Conservation (phyloP, 2,329 filamentous ascomycete species). For the Paecilomyces sp. region DNA sequence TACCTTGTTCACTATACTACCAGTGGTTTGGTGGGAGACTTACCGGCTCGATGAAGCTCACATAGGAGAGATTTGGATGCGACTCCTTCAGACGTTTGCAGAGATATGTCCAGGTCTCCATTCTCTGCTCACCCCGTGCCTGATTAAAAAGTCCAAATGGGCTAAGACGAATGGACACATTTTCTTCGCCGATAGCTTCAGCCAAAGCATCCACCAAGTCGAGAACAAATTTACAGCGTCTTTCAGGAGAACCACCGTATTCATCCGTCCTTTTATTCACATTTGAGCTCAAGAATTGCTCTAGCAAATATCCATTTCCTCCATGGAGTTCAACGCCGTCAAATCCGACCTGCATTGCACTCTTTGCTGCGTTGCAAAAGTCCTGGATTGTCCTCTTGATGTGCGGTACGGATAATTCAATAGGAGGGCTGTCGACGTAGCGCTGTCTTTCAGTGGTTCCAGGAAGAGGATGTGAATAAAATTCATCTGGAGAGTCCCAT, state of each 20-base stretch:
- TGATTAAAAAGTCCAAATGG: conserved; percentile 49
- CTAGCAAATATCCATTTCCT: conserved; percentile 46
- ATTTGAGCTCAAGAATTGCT: conserved; percentile 46
- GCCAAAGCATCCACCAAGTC: conserved; percentile 46
- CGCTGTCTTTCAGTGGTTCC: conserved; percentile 27
- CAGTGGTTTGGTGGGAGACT: conserved; percentile 3
- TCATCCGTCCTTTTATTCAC: conserved; percentile 44
- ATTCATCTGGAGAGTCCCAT: conserved; percentile 39
- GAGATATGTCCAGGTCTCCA: conserved; percentile 48
- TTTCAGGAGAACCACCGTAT: conserved; percentile 46
- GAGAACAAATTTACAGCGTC: conserved; percentile 49
- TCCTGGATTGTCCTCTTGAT: conserved; percentile 38
- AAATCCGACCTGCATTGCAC: conserved; percentile 50
- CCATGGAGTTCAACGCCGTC: conserved; percentile 47
- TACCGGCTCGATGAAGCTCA: conserved; percentile 49
- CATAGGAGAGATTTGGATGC: conserved; percentile 42
- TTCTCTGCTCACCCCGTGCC: conserved; percentile 41
- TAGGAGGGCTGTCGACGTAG: conserved; percentile 37
- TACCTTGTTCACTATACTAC: background rate
- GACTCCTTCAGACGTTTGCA: conserved; percentile 42
- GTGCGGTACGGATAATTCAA: conserved; percentile 39
- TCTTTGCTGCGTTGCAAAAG: conserved; percentile 39
- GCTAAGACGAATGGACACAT: conserved; percentile 39
- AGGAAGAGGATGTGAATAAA: conserved; percentile 33
- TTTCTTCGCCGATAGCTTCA: conserved; percentile 38